phyloP scores from a whole-genome alignment of 768 basidiomycete species.

The Leccinum subgranulosum region DNA sequence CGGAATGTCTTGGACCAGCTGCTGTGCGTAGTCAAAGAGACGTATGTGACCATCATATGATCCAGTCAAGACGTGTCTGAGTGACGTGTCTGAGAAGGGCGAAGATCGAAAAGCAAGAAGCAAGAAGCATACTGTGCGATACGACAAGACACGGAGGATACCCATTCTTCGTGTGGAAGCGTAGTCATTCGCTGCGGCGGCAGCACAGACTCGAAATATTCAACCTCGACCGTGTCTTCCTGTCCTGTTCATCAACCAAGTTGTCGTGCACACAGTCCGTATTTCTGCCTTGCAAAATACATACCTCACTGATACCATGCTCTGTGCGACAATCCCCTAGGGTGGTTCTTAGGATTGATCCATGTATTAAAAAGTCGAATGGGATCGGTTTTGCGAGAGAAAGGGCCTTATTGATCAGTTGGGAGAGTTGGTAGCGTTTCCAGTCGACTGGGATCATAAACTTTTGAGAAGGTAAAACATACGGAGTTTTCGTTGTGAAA shows the following conservation, averaged over 20 bases:
- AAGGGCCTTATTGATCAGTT: conserved; percentile 94
- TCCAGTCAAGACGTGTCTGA: conserved; percentile 68
- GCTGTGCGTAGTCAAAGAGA: conserved; percentile 68
- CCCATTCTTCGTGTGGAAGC: conserved; percentile 91
- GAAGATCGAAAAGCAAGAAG: not conserved
- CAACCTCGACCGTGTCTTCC: conserved; percentile 90
- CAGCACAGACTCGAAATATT: conserved; percentile 87
- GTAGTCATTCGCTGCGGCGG: conserved; percentile 80
- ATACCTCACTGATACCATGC: conserved; percentile 68
- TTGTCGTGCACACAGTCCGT: not conserved
- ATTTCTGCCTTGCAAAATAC: not conserved
- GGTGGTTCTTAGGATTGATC: conserved; percentile 71
- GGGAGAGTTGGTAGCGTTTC: conserved; percentile 95
- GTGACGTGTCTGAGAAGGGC: not conserved
- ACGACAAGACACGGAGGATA: conserved; percentile 44
- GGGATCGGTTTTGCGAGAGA: conserved; percentile 71
- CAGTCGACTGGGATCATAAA: conserved; percentile 90
- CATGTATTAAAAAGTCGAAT: conserved; percentile 88
- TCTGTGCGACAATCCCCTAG: conserved; percentile 74
- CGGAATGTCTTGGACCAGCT: conserved; percentile 44
- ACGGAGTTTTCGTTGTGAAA: conserved; percentile 19
- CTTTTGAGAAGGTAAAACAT: conserved; percentile 54
- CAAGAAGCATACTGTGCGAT: conserved; percentile 13
- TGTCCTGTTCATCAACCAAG: conserved; percentile 28
- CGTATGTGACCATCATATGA: conserved; percentile 82